Conservation (phyloP, 202 grass and related monocot genomes). For the Setaria viridis region DNA sequence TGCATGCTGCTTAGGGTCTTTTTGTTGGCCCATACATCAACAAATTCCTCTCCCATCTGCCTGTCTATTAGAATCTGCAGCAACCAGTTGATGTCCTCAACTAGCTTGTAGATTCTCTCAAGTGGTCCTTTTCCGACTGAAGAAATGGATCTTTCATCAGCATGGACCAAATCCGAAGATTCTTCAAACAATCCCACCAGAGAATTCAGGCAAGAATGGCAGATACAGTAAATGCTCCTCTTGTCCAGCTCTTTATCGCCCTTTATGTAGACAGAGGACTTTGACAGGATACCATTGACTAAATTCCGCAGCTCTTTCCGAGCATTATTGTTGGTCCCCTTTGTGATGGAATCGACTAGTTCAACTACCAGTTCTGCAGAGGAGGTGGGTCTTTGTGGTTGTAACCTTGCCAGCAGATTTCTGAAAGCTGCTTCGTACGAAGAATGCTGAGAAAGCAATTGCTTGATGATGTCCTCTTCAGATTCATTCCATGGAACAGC, state of each 20-base stretch:
- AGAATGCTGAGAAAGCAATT: constrained; percentile 59
- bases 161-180: constrained; percentile 38
- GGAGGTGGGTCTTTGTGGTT: constrained; percentile 43
- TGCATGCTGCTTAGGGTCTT: constrained; percentile 64
- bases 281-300: constrained; percentile 70
- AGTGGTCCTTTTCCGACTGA: constrained; percentile 59
- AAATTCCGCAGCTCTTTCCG: constrained; percentile 74
- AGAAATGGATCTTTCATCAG: constrained; percentile 42
- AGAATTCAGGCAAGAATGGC: constrained; percentile 74
- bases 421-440: constrained; percentile 51
- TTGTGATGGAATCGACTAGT: constrained; percentile 81
- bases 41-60: constrained; percentile 87
- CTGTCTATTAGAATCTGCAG: constrained; percentile 78
- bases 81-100: constrained; percentile 85
- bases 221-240: constrained; percentile 69
- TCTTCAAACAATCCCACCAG: constrained; percentile 80
- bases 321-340: constrained; percentile 73
- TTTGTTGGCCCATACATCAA: constrained; percentile 70
- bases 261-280: constrained; percentile 71
- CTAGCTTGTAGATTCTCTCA: constrained; percentile 70
- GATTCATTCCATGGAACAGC: constrained; percentile 90
- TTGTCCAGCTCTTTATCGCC: constrained; percentile 60
- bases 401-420: constrained; percentile 68
- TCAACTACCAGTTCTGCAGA: constrained; percentile 64
- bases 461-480: constrained; percentile 82